A percentile compares a stretch with the other conserved stretches of the same genome.
phyloP scores from a whole-genome alignment of 2,329 filamentous ascomycete genomes.

The Lojkania enalia region DNA sequence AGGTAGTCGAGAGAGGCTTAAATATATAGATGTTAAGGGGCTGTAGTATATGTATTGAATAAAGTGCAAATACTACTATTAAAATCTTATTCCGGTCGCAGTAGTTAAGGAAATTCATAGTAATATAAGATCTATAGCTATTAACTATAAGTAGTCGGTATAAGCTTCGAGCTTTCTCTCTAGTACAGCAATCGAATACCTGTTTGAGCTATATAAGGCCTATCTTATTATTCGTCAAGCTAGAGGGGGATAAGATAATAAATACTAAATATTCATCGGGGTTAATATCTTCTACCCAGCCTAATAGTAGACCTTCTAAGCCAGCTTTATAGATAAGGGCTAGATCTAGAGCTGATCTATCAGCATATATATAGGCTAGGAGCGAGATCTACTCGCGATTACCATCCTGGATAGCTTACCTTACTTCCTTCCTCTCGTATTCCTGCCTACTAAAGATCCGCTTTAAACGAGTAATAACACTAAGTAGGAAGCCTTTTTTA shows the following conservation, averaged over 20 bases:
- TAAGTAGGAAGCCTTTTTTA: too few relatives aligned
- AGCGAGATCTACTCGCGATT: constrained; percentile 9
- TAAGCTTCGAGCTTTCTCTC: constrained; percentile 3
- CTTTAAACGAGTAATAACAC: too few relatives aligned
- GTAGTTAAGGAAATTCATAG: constrained; percentile 1
- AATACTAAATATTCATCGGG: constrained; percentile 1
- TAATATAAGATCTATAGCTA: constrained; percentile 1
- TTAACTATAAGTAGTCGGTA: background rate
- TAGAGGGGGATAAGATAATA: constrained; percentile 1
- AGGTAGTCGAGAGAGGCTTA: constrained; percentile 3
- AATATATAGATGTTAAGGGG: background rate
- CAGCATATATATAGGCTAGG: constrained; percentile 11
- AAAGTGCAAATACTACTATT: background rate
- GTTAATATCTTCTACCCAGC: constrained; percentile 10
- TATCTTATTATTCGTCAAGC: constrained; percentile 10
- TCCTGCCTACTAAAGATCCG: constrained; percentile 9
- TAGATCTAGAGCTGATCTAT: constrained; percentile 11
- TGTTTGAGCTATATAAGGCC: constrained; percentile 10
- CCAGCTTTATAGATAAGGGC: constrained; percentile 14
- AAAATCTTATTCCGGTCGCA: constrained; percentile 1
- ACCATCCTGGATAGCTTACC: constrained; percentile 6
- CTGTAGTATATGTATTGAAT: constrained; percentile 3
- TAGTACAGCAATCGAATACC: constrained; percentile 12
- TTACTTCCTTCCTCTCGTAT: background rate
- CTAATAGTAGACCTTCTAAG: constrained; percentile 2